phyloP scores from a whole-genome alignment of 2,329 filamentous ascomycete species.

The Endothia cerciana region DNA sequence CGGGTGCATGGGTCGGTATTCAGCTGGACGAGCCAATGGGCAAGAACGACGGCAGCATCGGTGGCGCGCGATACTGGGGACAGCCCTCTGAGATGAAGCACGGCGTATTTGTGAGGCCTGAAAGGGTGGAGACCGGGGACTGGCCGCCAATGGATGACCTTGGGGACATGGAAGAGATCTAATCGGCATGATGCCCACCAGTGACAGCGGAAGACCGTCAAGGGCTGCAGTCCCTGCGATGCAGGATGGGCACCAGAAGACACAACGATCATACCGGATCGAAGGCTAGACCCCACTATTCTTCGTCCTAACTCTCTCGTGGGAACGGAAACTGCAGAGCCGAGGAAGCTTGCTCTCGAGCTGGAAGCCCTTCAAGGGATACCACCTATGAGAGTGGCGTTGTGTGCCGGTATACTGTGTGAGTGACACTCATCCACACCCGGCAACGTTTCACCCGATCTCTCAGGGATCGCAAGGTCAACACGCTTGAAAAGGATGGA shows the following conservation, averaged over 20 bases:
- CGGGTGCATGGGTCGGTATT: constrained; percentile 73
- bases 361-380: background rate
- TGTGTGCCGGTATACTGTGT: constrained; percentile 9
- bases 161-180: constrained; percentile 79
- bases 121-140: constrained; percentile 77
- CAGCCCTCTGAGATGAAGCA: constrained; percentile 66
- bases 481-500: constrained; percentile 4
- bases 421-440: constrained; percentile 7
- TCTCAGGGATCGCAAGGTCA: constrained; percentile 8
- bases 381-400: background rate
- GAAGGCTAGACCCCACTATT: background rate
- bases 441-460: constrained; percentile 21
- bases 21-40: constrained; percentile 79
- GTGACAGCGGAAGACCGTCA: background rate
- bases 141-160: constrained; percentile 72
- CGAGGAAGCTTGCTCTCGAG: constrained; percentile 7
- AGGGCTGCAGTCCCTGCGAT: background rate
- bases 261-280: background rate
- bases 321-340: constrained; percentile 5
- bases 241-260: background rate
- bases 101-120: constrained; percentile 78
- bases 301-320: constrained; percentile 15
- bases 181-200: constrained; percentile 31
- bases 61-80: constrained; percentile 70
- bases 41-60: constrained; percentile 76